These are phyloP conservation scores for Citrus glauca DNA, from an alignment of 345 rosid species.

Conservation along the genomic window DNA sequence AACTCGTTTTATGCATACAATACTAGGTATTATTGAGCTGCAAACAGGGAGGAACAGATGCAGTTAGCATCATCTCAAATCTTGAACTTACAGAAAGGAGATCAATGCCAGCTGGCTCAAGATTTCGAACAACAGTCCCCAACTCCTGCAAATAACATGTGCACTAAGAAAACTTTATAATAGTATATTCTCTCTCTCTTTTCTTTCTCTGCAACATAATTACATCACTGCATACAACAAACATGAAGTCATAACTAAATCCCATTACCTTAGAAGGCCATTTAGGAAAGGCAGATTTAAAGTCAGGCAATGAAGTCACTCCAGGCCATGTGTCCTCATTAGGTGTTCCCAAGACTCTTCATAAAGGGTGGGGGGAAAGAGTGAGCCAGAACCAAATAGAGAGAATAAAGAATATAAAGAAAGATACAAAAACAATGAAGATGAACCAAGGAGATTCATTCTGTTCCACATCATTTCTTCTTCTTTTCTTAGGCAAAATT, in stretches of 20 bases:
- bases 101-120: conserved; percentile 75
- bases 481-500: neutral
- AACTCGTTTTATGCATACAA: neutral
- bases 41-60: neutral
- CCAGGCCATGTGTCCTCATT: conserved; percentile 92
- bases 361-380: neutral
- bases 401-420: neutral
- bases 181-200: too few species aligned
- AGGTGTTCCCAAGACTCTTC: conserved; percentile 91
- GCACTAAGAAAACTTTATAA: neutral
- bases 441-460: neutral
- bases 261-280: conserved; percentile 75
- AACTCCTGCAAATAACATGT: conserved; percentile 52
- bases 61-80: conserved; percentile 2
- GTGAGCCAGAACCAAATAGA: neutral
- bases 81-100: conserved; percentile 75
- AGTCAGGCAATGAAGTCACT: conserved; percentile 89
- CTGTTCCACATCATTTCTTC: neutral
- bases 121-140: conserved; percentile 64
- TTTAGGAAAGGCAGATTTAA: conserved; percentile 88
- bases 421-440: neutral
- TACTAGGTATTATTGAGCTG: neutral
- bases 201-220: neutral
- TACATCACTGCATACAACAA: neutral
- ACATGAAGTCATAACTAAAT: neutral